Base-by-base conservation (phyloP, 108 stramenopile genomes). In the Seminavis robusta region DNA sequence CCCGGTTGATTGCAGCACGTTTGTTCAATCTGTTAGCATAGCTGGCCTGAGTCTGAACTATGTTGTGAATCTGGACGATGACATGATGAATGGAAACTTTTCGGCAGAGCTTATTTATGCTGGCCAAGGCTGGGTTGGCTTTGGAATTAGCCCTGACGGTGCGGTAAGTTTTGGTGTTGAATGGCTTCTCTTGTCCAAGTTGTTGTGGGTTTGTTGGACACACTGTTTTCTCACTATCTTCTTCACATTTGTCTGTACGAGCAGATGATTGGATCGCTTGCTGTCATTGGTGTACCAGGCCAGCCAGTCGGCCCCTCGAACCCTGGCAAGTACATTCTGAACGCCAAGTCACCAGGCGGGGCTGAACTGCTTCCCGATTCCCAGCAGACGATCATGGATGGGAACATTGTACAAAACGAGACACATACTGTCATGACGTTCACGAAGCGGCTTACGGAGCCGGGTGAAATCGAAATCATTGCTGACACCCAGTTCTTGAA, bases 401-500 rank as follows among this genome's bases (percentile, higher is more conserved):
- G 78, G 2, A 55, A 52, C 30, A 62, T 81, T 33, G 15, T 17
- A 23, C 78, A 79, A 55, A 59, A 65, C 8, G 44, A 49, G n/a
- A 60, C 58, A 9, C 33, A 41, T 33, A 84, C 80, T 6, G 55
- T 41, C 0, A 57, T 90, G 80, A 65, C 41, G 31, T 90, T 84
- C 59, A 82, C 83, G 24, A 84, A 84, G 67, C 41, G 70, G 16
- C 31, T 84, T 44, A 64, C 48, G 3, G 80, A 88, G 59, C 57
- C 34, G 0, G 78, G 63, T 2, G 75, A 80, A 36, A 45, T 65
- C 11, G 52, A 74, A 7, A 81, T 88, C 47, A 27, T 11, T 3
- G 24, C 42, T 20, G 38, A 39, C n/a, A 59, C 53, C 1, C 25
- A 57, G 30, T n/a, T n/a, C n/a, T n/a, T n/a, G n/a, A 80, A 77